Evolutionary conservation across 2,329 filamentous ascomycete species (phyloP).

Genomic region (Tolypocladium album): DNA sequence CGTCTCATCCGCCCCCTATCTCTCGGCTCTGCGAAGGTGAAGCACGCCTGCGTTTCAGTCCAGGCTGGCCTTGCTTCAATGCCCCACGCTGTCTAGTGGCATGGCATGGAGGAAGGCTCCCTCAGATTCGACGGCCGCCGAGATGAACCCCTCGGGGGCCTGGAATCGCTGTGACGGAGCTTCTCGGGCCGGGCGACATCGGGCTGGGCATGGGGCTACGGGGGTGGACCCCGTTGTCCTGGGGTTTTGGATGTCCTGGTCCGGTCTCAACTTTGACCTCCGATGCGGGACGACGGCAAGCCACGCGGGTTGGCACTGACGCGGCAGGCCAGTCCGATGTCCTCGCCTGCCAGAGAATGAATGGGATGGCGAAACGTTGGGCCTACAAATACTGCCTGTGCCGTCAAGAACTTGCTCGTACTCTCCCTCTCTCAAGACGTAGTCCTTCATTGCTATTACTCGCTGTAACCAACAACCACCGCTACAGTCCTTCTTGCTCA

Average conservation of each 20-base stretch:
- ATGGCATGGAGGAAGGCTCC: neutral
- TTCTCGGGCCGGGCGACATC: neutral
- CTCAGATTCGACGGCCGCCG: neutral
- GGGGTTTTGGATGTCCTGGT: neutral
- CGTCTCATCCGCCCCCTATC: neutral
- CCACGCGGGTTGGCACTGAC: neutral
- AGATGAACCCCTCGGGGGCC: neutral
- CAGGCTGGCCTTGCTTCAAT: neutral
- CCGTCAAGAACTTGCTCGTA: neutral
- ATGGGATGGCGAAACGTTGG: neutral
- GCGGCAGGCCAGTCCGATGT: neutral
- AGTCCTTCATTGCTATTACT: neutral
- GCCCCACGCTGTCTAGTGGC: neutral
- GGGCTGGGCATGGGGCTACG: neutral
- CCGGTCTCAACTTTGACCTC: neutral
- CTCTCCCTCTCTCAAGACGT: neutral
- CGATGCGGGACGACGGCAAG: neutral
- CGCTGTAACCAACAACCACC: neutral
- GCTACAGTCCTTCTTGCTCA: neutral
- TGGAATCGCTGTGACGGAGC: neutral
- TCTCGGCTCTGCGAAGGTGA: slow-evolving; percentile 2
- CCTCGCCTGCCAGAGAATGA: neutral
- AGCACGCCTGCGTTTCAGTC: slow-evolving; percentile 12
- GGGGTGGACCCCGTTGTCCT: neutral
- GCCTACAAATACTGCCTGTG: neutral